Evolutionary conservation across 768 basidiomycete genomes (phyloP).

Genomic region (Lactarius psammicola): DNA sequence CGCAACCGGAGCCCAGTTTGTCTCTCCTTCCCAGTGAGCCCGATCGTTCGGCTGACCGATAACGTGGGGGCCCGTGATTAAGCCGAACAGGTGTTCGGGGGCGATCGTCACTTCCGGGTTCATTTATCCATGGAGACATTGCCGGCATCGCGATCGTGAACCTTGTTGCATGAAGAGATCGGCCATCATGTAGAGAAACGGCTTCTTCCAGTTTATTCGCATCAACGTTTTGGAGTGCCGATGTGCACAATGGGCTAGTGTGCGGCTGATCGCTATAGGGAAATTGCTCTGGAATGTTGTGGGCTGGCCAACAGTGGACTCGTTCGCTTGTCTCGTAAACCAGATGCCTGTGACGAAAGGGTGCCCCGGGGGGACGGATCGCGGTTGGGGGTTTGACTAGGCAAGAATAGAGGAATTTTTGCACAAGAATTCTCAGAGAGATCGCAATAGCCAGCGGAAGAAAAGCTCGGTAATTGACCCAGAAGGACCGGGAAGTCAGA

Average conservation of each 20-base stretch:
- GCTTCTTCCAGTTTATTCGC: background rate
- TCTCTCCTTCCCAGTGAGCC: background rate
- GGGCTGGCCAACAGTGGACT: background rate
- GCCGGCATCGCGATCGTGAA: background rate
- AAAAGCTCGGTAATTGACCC: background rate
- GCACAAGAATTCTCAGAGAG: background rate
- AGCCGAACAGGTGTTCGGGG: background rate
- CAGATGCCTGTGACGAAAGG: background rate
- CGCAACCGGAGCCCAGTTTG: background rate
- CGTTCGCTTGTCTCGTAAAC: background rate
- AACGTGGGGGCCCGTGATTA: background rate
- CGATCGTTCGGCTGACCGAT: background rate
- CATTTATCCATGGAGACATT: background rate
- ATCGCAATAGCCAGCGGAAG: background rate
- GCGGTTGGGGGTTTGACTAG: constrained; percentile 21
- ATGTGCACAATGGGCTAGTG: background rate
- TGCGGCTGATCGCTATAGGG: background rate
- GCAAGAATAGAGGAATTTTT: constrained; percentile 17
- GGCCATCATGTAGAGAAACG: background rate
- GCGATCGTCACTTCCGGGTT: background rate
- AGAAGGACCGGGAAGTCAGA: background rate
- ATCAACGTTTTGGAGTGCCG: constrained; percentile 2
- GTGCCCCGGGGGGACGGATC: background rate
- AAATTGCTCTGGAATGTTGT: background rate
- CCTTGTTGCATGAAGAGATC: background rate